Evolutionary conservation across 352 stramenopile genomes (phyloP).

Genomic region (Pythium angustatum): DNA sequence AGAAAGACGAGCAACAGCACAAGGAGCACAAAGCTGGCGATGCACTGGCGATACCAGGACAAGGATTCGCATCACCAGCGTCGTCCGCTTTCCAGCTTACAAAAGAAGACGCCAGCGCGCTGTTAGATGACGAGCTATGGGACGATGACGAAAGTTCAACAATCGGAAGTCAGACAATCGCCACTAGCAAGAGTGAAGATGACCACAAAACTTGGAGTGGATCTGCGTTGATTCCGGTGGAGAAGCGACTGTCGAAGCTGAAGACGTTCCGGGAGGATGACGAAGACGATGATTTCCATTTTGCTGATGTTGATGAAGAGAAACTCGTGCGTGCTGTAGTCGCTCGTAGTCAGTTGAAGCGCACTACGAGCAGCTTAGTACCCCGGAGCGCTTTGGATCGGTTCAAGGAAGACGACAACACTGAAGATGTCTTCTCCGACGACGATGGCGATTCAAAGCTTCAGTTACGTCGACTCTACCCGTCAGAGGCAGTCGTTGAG

Average conservation of each 20-base stretch:
- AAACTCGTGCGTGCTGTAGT: slow-evolving; percentile 47
- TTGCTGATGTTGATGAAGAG: slow-evolving; percentile 76
- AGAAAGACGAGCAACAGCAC: background rate
- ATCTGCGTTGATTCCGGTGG: slow-evolving; percentile 58
- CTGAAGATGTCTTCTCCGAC: slow-evolving; percentile 11
- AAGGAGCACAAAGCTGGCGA: background rate
- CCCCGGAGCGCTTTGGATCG: slow-evolving; percentile 16
- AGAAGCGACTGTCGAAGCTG: slow-evolving; percentile 69
- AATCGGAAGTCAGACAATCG: background rate
- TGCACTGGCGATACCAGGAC: background rate
- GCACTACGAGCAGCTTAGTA: slow-evolving; percentile 14
- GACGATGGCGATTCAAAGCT: slow-evolving; percentile 32
- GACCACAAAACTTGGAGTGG: slow-evolving; percentile 46
- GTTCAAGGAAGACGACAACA: slow-evolving; percentile 33
- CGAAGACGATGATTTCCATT: slow-evolving; percentile 49
- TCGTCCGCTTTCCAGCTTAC: slow-evolving; percentile 63
- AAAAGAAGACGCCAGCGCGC: slow-evolving; percentile 70
- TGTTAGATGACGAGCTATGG: slow-evolving; percentile 78
- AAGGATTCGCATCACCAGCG: background rate
- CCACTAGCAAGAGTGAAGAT: slow-evolving; percentile 17
- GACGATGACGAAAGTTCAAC: slow-evolving; percentile 38
- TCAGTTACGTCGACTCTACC: slow-evolving; percentile 4
- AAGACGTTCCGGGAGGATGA: slow-evolving; percentile 74
- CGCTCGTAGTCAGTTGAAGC: slow-evolving; percentile 22
- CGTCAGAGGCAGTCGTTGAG: slow-evolving; percentile 35